Percentiles rank a stretch among this genome's conserved stretches.
Conservation (phyloP, 148 eudicot genomes). For the Nepenthes mirabilis region DNA sequence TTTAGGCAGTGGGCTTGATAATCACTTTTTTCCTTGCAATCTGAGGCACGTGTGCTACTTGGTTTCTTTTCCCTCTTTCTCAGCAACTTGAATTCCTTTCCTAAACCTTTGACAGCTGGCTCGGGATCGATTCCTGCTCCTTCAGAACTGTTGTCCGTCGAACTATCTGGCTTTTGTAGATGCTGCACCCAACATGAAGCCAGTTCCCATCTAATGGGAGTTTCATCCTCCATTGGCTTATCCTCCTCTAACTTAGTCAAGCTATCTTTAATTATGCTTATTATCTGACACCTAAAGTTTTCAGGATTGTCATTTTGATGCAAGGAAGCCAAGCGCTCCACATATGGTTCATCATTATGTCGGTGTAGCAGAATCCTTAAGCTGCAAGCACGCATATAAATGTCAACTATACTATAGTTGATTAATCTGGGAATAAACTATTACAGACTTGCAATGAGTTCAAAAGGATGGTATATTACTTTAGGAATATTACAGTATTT, state of each 20-base stretch:
- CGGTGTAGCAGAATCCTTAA: slow-evolving; percentile 65
- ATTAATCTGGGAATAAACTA: not conserved
- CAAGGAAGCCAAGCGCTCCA: slow-evolving; percentile 24
- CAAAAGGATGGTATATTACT: no score
- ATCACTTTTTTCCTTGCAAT: slow-evolving; percentile 38
- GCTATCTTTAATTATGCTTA: slow-evolving; percentile 50
- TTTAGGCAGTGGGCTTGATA: slow-evolving; percentile 15
- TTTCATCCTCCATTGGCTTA: slow-evolving; percentile 17
- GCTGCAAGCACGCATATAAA: slow-evolving; percentile 27
- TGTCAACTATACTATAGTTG: not conserved
- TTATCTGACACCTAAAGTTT: slow-evolving; percentile 33
- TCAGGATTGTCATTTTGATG: slow-evolving; percentile 28
- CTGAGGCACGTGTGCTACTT: slow-evolving; percentile 11
- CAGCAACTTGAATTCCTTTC: slow-evolving; percentile 75
- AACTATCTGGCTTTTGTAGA: slow-evolving; percentile 63
- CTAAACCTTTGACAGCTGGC: slow-evolving; percentile 76
- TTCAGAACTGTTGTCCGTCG: slow-evolving; percentile 26
- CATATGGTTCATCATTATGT: slow-evolving; percentile 25
- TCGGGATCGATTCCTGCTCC: slow-evolving; percentile 31
- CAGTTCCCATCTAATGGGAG: slow-evolving; percentile 87
- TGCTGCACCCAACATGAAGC: slow-evolving; percentile 98
- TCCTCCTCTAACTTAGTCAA: slow-evolving; percentile 46
- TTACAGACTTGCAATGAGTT: no score
- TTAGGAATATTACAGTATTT: no score
- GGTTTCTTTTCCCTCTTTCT: slow-evolving; percentile 66